phyloP scores from a whole-genome alignment of 176 grass and related monocot species.

The Avena eriantha region DNA sequence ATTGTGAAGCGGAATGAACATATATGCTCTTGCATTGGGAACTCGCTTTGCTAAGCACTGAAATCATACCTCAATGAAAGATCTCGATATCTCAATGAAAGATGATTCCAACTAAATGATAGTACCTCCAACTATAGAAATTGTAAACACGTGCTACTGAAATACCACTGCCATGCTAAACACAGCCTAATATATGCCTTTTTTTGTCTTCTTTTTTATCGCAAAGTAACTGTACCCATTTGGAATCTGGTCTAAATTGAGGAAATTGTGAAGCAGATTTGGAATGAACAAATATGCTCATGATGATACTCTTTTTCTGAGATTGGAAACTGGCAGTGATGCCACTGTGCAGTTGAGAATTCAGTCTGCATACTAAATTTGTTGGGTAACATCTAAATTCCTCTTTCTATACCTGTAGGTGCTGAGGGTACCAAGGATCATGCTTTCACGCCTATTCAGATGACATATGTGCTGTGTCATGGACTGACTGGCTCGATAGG shows the following conservation, averaged over 20 bases:
- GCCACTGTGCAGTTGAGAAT: background rate
- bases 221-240: background rate
- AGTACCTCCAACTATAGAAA: too few species aligned
- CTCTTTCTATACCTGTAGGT: slow-evolving; percentile 24
- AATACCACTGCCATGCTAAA: background rate
- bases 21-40: background rate
- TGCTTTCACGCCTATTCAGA: background rate
- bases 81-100: too few species aligned
- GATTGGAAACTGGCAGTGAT: background rate
- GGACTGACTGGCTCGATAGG: too few species aligned
- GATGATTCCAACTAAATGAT: too few species aligned
- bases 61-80: too few species aligned
- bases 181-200: background rate
- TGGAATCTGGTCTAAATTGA: too few species aligned
- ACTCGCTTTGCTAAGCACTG: too few species aligned
- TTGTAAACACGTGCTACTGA: background rate
- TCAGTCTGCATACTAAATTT: background rate
- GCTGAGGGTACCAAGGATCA: background rate
- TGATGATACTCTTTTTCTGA: background rate
- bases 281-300: background rate
- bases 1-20: background rate
- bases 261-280: background rate
- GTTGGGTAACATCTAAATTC: background rate
- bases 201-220: background rate
- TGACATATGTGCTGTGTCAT: too few species aligned